These are phyloP conservation scores for Betula pendula DNA, from an alignment of 306 rosid genomes.

Conservation along the genomic window DNA sequence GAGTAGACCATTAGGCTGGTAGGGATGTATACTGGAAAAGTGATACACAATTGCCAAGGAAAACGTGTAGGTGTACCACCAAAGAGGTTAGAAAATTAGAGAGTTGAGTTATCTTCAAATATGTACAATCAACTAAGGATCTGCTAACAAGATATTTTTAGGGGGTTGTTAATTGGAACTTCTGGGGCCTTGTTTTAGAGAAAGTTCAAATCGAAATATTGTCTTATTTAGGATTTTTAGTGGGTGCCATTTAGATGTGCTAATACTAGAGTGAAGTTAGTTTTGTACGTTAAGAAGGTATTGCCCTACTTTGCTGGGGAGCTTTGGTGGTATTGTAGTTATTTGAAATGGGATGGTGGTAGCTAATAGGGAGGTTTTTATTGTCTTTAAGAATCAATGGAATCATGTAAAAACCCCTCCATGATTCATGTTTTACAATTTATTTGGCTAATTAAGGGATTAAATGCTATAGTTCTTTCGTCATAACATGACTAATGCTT, in stretches of 20 bases:
- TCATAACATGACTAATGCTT: not conserved
- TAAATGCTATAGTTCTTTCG: not conserved
- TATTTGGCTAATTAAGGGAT: not conserved
- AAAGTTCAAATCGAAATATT: not conserved
- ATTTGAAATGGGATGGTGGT: not conserved
- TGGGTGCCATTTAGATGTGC: not conserved
- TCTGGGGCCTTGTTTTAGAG: not conserved
- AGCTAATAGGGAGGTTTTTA: not conserved
- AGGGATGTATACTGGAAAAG: not conserved
- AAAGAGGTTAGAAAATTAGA: not conserved
- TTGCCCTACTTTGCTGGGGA: not conserved
- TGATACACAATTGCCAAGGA: not conserved
- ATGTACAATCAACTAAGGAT: not conserved
- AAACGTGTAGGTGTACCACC: not conserved
- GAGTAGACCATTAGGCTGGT: not conserved
- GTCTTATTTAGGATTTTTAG: not conserved
- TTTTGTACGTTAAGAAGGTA: too few species aligned
- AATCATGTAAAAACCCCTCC: not conserved
- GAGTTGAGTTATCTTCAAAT: not conserved
- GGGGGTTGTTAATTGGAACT: not conserved
- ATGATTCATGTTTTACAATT: not conserved
- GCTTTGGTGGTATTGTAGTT: not conserved
- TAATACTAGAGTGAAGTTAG: not conserved
- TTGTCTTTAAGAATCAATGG: not conserved
- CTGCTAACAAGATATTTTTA: not conserved